Percentiles rank a stretch among this genome's conserved stretches.
phyloP scores from a whole-genome alignment of 163 green algal species.

The Chlorella variabilis region DNA sequence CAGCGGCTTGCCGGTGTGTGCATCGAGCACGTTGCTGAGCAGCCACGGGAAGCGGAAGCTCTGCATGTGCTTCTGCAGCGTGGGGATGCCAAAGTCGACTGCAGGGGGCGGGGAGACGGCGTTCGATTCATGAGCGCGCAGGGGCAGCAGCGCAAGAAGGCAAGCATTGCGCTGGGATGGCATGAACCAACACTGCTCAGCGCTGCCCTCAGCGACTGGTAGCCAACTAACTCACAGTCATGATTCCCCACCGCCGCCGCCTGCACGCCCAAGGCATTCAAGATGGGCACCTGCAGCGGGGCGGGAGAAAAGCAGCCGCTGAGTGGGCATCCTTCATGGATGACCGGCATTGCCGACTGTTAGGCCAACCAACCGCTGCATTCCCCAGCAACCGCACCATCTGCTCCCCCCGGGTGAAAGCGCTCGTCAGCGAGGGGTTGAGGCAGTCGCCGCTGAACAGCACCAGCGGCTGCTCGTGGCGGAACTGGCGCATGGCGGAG shows the following conservation, averaged over 20 bases:
- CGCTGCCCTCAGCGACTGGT: too few species aligned
- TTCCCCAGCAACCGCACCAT: constrained; percentile 83
- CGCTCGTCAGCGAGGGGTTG: constrained; percentile 74
- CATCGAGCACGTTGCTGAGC: constrained; percentile 78
- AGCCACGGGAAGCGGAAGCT: constrained; percentile 83
- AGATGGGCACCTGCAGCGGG: too few species aligned
- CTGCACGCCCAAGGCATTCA: constrained; percentile 68
- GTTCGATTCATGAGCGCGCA: neutral
- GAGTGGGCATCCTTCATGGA: too few species aligned
- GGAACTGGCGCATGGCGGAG: constrained; percentile 12
- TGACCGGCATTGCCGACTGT: too few species aligned
- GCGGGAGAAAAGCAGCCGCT: too few species aligned
- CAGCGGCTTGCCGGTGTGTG: constrained; percentile 54
- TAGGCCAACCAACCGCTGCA: too few species aligned
- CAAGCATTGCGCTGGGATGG: neutral
- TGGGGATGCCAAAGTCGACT: constrained; percentile 75
- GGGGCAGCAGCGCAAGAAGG: neutral
- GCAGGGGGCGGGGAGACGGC: neutral
- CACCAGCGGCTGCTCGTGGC: constrained; percentile 62
- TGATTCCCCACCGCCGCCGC: constrained; percentile 81
- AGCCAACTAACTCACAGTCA: constrained; percentile 60
- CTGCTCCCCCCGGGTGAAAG: constrained; percentile 76
- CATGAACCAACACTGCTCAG: too few species aligned
- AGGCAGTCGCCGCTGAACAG: constrained; percentile 83
- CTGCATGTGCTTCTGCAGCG: constrained; percentile 36